phyloP scores from a whole-genome alignment of 306 rosid species.

The Fagus sylvatica region DNA sequence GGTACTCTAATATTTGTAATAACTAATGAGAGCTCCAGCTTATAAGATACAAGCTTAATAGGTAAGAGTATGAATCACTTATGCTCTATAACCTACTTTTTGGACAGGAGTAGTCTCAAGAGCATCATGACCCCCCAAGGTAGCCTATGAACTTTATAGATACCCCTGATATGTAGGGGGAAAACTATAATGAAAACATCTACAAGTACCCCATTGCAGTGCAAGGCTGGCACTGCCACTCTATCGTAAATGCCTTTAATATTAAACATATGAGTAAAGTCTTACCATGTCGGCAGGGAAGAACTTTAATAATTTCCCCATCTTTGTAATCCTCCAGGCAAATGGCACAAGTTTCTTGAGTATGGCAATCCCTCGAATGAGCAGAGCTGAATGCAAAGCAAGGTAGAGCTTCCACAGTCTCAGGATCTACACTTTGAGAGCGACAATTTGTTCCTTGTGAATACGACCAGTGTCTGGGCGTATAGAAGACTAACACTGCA shows the following conservation, averaged over 20 bases:
- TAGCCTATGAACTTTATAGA: neutral
- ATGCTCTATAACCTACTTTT: neutral
- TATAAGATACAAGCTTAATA: neutral
- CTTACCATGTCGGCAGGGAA: conserved; percentile 41
- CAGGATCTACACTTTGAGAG: conserved; percentile 25
- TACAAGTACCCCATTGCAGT: neutral
- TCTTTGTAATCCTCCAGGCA: conserved; percentile 50
- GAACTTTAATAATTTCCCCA: conserved; percentile 42
- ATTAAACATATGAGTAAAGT: neutral
- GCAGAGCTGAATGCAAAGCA: conserved; percentile 29
- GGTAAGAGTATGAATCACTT: neutral
- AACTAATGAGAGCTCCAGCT: neutral
- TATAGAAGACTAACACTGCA: conserved; percentile 26
- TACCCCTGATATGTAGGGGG: neutral
- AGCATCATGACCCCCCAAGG: conserved; percentile 1
- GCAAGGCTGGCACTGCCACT: neutral
- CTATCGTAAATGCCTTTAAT: neutral
- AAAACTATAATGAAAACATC: neutral
- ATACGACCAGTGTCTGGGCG: conserved; percentile 26
- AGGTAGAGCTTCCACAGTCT: conserved; percentile 43
- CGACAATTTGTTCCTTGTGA: conserved; percentile 23
- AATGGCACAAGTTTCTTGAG: conserved; percentile 46
- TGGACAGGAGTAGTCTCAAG: neutral
- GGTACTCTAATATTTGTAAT: neutral
- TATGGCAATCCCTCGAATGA: conserved; percentile 10